Evolutionary conservation across 495 filamentous ascomycete species (phyloP), one percentile per base, ranked within the genome.

Genomic region (Penicillium turbatum): DNA sequence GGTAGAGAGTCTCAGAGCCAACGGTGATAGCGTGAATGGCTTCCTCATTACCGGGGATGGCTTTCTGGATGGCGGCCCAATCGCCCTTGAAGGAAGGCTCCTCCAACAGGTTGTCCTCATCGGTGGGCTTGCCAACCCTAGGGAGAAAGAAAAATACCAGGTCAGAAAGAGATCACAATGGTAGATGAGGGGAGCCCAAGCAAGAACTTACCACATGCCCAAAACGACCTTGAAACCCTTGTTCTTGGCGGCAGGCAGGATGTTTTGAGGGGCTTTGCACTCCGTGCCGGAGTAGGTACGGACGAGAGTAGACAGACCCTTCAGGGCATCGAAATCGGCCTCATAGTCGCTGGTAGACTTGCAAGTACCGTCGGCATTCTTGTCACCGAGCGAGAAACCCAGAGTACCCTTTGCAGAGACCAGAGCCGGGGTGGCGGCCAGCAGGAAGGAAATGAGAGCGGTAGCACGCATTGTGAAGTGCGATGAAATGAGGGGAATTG

Each of bases 1-100:
- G 84, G 76, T 92, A 92, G 30, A 92, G 73, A 29, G 78, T 75
- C 74, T 92, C 88, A 17, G 85, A 89, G 29, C 88, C 88, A 46
- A 91, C 86, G 10, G 88, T 92, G 58, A 90, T 81, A 51, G 83
- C 87, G 65, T 87, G 82, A 56, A 92, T 77, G 34, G 78, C 71
- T 54, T 82, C 78, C 57, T 73, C 72, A 67, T 83, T 76, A 53
- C 72, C 66, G 11, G 72, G 73, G 35, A 85, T 66, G 21, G 68
- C 70, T 52, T 79, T 74, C 56, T 75, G 73, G 17, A 89, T 70
- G 12, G 86, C 82, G 4, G 69, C 66, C 61, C 80, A 82, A 65
- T 89, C 88, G 30, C 74, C 68, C 26, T 75, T 60, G 75, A 84
- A 89, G 48, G 84, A 82, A 16, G 79, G 75, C 39, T 86, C 78